A percentile compares a stretch with the other conserved stretches of the same genome.
These are phyloP conservation scores for Groenewaldozyma sp. DNA, from an alignment of 1,139 yeast genomes.

Conservation along the genomic window DNA sequence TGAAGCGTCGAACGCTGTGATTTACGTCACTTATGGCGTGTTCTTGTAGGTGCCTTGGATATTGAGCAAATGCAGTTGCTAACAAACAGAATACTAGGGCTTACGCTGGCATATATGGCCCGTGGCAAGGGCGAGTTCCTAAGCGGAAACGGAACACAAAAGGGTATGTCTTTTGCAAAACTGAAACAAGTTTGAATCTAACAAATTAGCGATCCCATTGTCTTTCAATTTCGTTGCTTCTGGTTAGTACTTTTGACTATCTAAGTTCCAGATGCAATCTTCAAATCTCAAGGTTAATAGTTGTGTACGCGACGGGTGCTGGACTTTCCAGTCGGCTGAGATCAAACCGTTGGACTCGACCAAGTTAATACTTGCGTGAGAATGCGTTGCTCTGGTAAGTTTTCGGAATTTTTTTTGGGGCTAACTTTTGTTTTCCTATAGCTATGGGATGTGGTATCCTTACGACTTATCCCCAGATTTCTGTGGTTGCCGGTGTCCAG, in stretches of 20 bases:
- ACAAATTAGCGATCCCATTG: conserved; percentile 43
- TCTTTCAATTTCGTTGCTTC: conserved; percentile 83
- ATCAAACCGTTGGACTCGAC: conserved; percentile 76
- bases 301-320: conserved; percentile 45
- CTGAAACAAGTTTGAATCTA: not conserved
- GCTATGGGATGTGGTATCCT: conserved; percentile 89
- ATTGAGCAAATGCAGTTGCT: not conserved
- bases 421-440: conserved; percentile 23
- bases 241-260: conserved; percentile 55
- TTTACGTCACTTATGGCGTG: conserved; percentile 63
- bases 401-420: conserved; percentile 5
- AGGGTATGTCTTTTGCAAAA: conserved; percentile 33
- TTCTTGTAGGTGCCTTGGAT: conserved; percentile 32
- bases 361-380: conserved; percentile 90
- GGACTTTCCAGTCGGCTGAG: conserved; percentile 43
- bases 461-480: conserved; percentile 79
- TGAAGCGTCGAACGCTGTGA: conserved; percentile 64
- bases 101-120: conserved; percentile 26
- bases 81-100: conserved; percentile 22
- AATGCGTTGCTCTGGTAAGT: conserved; percentile 27
- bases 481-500: conserved; percentile 77
- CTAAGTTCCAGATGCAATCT: conserved; percentile 1
- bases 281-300: not conserved
- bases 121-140: conserved; percentile 43
- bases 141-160: conserved; percentile 71